A percentile compares a stretch with the other conserved stretches of the same genome.
Evolutionary conservation across 176 grass and related monocot genomes (phyloP).

Genomic region (Oryza glaberrima): DNA sequence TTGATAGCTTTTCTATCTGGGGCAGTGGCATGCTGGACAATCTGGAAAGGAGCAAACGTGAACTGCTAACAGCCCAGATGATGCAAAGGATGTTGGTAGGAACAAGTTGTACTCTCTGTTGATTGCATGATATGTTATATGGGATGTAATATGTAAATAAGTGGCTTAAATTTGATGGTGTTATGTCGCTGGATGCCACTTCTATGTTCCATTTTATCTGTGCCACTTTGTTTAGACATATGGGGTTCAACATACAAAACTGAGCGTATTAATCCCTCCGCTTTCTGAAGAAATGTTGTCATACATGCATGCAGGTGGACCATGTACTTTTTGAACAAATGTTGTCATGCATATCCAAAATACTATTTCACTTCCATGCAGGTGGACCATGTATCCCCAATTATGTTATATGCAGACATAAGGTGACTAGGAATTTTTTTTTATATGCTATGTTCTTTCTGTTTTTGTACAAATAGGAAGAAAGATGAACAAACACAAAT

Average conservation of each 20-base stretch:
- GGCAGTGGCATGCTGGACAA: too few relatives aligned
- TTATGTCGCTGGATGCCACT: neutral
- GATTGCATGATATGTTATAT: neutral
- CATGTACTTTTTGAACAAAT: neutral
- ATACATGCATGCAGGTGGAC: neutral
- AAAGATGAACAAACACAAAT: neutral
- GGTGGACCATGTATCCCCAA: slow-evolving; percentile 7
- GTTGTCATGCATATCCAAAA: neutral
- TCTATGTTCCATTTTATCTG: neutral
- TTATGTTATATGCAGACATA: neutral
- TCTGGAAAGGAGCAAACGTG: too few relatives aligned
- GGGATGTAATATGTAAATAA: neutral
- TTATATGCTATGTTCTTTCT: neutral
- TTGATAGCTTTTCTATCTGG: too few relatives aligned
- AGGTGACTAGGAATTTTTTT: neutral
- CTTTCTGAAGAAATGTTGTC: neutral
- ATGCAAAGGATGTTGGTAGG: too few relatives aligned
- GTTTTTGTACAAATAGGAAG: neutral
- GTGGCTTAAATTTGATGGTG: neutral
- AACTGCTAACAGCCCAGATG: too few relatives aligned
- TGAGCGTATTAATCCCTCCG: neutral
- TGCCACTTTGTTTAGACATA: neutral
- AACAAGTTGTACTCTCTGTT: too few relatives aligned
- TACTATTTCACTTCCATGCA: slow-evolving; percentile 1
- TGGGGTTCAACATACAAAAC: neutral